phyloP scores from a whole-genome alignment of 129 eudicot genomes.

The Cynara cardunculus region DNA sequence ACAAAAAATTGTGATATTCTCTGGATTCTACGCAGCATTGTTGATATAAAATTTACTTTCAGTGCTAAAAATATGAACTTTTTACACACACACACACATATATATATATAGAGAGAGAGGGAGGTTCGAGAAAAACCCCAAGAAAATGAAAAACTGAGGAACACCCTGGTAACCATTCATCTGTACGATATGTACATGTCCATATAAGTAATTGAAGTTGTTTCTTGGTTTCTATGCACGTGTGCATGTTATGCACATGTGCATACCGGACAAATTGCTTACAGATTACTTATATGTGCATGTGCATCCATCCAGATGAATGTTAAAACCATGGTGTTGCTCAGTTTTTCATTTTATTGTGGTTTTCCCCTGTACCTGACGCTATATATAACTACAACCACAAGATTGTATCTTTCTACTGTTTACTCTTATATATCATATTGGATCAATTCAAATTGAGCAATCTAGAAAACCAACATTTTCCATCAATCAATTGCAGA shows the following conservation, averaged over 20 bases:
- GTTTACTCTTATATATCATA: not conserved
- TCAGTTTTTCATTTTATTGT: no score
- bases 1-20: not conserved
- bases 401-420: not conserved
- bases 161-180: no score
- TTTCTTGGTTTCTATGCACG: no score
- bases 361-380: not conserved
- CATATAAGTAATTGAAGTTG: no score
- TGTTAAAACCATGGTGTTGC: no score
- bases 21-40: not conserved
- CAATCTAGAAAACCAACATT: not conserved
- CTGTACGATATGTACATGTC: no score
- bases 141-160: no score
- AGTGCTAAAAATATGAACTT: not conserved
- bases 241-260: no score
- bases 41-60: not conserved
- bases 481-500: not conserved
- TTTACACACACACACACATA: not conserved
- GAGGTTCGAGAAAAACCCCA: not conserved
- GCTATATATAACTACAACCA: not conserved
- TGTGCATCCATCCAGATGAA: no score
- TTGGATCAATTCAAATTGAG: not conserved
- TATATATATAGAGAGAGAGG: not conserved
- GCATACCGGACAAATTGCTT: no score
- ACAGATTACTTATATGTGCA: no score